Conservation (phyloP, 768 basidiomycete genomes). For the Mycena rebaudengoi region DNA sequence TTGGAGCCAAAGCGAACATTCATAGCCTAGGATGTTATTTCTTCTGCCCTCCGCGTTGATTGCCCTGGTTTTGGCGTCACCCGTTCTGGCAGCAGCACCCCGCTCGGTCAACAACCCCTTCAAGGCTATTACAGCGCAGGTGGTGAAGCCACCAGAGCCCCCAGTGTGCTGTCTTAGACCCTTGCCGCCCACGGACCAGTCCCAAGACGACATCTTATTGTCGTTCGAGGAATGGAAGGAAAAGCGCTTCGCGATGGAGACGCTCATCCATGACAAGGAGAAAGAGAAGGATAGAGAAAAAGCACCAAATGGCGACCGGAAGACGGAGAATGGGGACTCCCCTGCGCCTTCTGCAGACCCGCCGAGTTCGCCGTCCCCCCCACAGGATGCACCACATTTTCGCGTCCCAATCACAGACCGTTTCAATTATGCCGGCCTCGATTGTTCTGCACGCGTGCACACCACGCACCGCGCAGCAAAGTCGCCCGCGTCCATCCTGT, state of each 20-base stretch:
- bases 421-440: conserved; percentile 93
- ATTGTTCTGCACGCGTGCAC: conserved; percentile 95
- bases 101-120: conserved; percentile 66
- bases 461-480: conserved; percentile 83
- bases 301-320: conserved; percentile 9
- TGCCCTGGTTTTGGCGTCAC: conserved; percentile 21
- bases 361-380: conserved; percentile 29
- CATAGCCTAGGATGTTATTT: conserved; percentile 8
- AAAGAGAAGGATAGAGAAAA: conserved; percentile 35
- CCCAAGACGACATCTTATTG: conserved; percentile 72
- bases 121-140: conserved; percentile 58
- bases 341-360: conserved; percentile 17
- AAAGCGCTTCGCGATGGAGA: conserved; percentile 59
- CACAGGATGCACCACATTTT: conserved; percentile 65
- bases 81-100: conserved; percentile 39
- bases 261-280: conserved; percentile 37
- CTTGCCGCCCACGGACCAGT: conserved; percentile 51
- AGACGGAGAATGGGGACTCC: conserved; percentile 1
- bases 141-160: conserved; percentile 58
- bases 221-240: conserved; percentile 93
- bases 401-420: conserved; percentile 82
- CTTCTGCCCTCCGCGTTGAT: conserved; percentile 15
- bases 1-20: neutral
- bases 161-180: conserved; percentile 78
- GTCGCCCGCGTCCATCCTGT: conserved; percentile 83